Evolutionary conservation across 192 early-diverging fungal genomes (phyloP), one percentile per base, ranked within the genome.

Genomic region (Coemansia sp.): DNA sequence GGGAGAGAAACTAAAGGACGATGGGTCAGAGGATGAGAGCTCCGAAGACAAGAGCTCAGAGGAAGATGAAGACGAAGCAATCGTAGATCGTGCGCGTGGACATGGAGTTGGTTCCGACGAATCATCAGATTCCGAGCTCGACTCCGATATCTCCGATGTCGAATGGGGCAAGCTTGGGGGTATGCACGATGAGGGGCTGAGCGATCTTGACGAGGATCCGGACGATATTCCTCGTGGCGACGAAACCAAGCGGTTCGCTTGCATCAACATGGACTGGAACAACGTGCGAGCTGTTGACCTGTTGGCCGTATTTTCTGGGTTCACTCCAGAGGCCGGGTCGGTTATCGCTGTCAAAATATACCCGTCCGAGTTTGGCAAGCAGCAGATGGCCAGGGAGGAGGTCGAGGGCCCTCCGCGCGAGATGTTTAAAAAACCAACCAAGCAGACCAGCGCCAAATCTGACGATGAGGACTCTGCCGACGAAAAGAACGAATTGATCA

Each of bases 191-290:
- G 78, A 69, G 61, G 85, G 71, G n/a, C 66, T 73, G 30, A 81
- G 82, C 56, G 86, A 89, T n/a, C 77, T 88, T 21, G 77, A 85
- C 21, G 86, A 85, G 20, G 84, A 89, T 26, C 78, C 84, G 8
- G 86, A 84, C 21, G 65, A 86, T 7, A 77, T 89, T 33, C 85
- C 86, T 1, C 70, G 83, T 4, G 84, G 92, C 16, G 81, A 85
- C 23, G 82, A 88, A 59, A 90, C 95, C 1, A 69, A 73, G 24
- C 84, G 95, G 24, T 88, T 98, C 62, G 97, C 95, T 18, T 86
- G 88, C 14, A 92, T 98, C 26, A 95, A 97, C 68, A 73, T 99
- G 88, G 95, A 99, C 73, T 98, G 97, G 97, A 92, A 94, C 69
- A 88, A 98, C 60, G 84, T 98, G 60, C 94, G 92, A 63, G 89